These are phyloP conservation scores for Bisporella sp. DNA, from an alignment of 2,329 filamentous ascomycete genomes.

Conservation along the genomic window DNA sequence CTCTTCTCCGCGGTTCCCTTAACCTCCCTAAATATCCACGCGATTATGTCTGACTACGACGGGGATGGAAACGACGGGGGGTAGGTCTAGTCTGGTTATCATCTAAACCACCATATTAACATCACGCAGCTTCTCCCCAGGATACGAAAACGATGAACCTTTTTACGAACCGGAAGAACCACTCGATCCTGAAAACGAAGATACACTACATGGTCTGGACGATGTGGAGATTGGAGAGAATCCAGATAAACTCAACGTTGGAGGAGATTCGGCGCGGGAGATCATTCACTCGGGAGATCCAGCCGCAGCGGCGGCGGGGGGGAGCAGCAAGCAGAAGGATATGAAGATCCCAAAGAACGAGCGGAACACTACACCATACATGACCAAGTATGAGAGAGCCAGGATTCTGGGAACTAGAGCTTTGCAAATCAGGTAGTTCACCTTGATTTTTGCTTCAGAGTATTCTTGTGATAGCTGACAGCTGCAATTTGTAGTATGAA, in stretches of 20 bases:
- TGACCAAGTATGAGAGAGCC: slow-evolving; percentile 98
- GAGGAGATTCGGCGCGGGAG: slow-evolving; percentile 22
- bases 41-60: slow-evolving; percentile 63
- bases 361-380: slow-evolving; percentile 90
- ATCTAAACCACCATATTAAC: slow-evolving; percentile 28
- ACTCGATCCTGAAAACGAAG: slow-evolving; percentile 44
- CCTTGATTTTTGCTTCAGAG: neutral
- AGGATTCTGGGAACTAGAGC: slow-evolving; percentile 89
- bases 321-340: slow-evolving; percentile 55
- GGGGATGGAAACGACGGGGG: slow-evolving; percentile 11
- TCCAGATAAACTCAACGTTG: slow-evolving; percentile 37
- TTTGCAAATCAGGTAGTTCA: slow-evolving; percentile 80
- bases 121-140: slow-evolving; percentile 55
- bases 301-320: slow-evolving; percentile 46
- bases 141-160: slow-evolving; percentile 62
- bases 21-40: neutral
- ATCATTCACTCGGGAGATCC: slow-evolving; percentile 57
- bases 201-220: slow-evolving; percentile 35
- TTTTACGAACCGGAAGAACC: slow-evolving; percentile 50
- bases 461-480: neutral
- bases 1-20: neutral
- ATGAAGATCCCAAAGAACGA: slow-evolving; percentile 89
- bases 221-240: slow-evolving; percentile 48
- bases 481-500: slow-evolving; percentile 66
- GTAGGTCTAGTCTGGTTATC: slow-evolving; percentile 1